These are phyloP conservation scores for Colletotrichum cuscutae DNA, from an alignment of 2,329 filamentous ascomycete genomes.

Conservation along the genomic window DNA sequence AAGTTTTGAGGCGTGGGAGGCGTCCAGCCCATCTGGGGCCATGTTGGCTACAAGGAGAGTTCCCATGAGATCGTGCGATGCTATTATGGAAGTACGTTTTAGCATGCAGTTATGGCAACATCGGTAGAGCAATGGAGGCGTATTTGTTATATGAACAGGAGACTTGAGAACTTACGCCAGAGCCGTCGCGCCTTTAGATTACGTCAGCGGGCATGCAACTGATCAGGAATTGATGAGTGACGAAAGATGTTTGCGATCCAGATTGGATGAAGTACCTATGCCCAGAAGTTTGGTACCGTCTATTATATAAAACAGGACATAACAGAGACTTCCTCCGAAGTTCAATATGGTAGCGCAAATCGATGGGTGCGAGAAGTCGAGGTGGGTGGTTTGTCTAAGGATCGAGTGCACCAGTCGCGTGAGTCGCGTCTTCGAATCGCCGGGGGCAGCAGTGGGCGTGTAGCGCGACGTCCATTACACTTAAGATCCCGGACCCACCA, in stretches of 20 bases:
- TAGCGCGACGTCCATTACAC: constrained; percentile 33
- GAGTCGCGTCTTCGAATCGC: constrained; percentile 17
- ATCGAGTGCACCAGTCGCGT: constrained; percentile 24
- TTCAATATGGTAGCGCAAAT: neutral
- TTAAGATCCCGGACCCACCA: constrained; percentile 8
- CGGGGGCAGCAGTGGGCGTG: constrained; percentile 15
- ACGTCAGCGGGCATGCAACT: constrained; percentile 33
- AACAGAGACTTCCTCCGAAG: neutral
- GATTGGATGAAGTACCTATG: neutral
- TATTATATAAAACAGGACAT: neutral
- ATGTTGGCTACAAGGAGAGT: constrained; percentile 55
- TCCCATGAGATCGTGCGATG: constrained; percentile 48
- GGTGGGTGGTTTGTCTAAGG: constrained; percentile 8
- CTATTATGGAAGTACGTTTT: neutral
- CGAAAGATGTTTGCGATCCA: neutral
- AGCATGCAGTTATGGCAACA: neutral
- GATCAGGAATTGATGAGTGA: neutral
- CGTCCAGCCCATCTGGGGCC: constrained; percentile 51
- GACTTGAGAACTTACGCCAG: constrained; percentile 17
- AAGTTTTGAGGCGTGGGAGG: constrained; percentile 54
- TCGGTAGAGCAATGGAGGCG: neutral
- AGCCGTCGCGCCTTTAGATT: constrained; percentile 24
- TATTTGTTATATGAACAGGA: neutral
- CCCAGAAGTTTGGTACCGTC: neutral
- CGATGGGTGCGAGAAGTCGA: constrained; percentile 2